These are phyloP conservation scores for Coniella vitis DNA, from an alignment of 2,329 filamentous ascomycete genomes.

Conservation along the genomic window DNA sequence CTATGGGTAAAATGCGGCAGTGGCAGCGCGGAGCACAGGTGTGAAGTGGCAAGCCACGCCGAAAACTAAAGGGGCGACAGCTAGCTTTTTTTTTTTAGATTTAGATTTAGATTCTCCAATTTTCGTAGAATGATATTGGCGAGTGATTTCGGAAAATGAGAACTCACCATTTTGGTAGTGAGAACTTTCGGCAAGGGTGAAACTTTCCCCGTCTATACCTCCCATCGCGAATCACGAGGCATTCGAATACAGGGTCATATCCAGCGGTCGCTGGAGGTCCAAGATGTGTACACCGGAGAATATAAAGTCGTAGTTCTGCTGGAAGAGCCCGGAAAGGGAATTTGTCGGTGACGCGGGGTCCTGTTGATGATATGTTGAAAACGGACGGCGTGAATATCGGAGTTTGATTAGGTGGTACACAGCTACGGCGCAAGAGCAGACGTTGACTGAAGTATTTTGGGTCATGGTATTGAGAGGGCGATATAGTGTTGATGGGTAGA, in stretches of 20 bases:
- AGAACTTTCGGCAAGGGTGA: background rate
- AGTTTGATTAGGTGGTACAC: too few species aligned
- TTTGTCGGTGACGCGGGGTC: too few species aligned
- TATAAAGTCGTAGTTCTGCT: background rate
- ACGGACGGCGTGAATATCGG: too few species aligned
- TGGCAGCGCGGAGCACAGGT: background rate
- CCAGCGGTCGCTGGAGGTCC: background rate
- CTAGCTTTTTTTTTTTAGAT: too few species aligned
- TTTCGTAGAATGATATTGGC: too few species aligned
- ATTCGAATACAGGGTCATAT: background rate
- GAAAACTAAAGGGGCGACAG: background rate
- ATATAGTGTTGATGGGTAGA: too few species aligned
- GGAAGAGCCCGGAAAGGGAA: constrained; percentile 1
- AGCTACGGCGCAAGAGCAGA: too few species aligned
- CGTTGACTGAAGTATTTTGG: too few species aligned
- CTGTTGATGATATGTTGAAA: too few species aligned
- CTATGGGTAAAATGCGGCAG: constrained; percentile 1
- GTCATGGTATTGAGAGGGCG: too few species aligned
- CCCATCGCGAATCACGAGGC: background rate
- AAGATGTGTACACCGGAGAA: constrained; percentile 1
- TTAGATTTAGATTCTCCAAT: background rate
- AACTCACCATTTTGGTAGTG: background rate
- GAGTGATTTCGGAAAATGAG: too few species aligned
- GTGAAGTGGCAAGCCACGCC: background rate
- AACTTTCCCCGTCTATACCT: background rate